Base-by-base conservation (phyloP, 1,139 yeast species). In the Groenewaldozyma auringiensis region DNA sequence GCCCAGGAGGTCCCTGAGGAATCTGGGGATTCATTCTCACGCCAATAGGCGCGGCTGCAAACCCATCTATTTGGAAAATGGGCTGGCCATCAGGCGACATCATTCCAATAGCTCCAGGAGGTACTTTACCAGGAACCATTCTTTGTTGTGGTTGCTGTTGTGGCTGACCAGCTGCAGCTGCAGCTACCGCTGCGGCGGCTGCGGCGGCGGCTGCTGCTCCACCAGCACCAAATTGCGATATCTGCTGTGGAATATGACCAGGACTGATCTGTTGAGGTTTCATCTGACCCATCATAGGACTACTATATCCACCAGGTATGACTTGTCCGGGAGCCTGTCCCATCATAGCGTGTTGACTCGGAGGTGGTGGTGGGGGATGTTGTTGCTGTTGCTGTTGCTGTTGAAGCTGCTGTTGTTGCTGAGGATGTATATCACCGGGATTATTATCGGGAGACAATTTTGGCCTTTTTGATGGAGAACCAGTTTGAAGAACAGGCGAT, bases 391-490 rank as follows among this genome's bases (percentile, higher is more conserved):
- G 25, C 2, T 46, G 47, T 20, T 25, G 35, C 16, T 34, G 44
- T 25, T 34, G n/a, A n/a, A n/a, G 40, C 27, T 41, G 44, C 22
- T 21, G 39, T 41, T 41, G 44, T 40, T 8, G 46, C 14, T 13
- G 45, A 27, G 35, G 46, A 36, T 53, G 47, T 20, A 41, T 29
- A 17, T 48, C 52, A 21, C 56, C 52, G 45, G 58, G 61, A 6
- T 60, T 51, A 8, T 66, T 65, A 32, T 65, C 69, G 1, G 69
- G 69, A 13, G 68, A 63, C 14, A 65, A 51, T 8, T 68, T 56
- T 47, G 61, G 68, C 4, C 69, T 59, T 45, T 65, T 65, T 13
- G 66, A 55, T 1, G 69, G 68, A 9, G 68, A 64, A 4, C 49
- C 49, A 32, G 49, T 50, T 37, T 57, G 60, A 20, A 60, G 60